Base-by-base conservation (phyloP, 2,329 filamentous ascomycete genomes). In the Paraphoma sp. region DNA sequence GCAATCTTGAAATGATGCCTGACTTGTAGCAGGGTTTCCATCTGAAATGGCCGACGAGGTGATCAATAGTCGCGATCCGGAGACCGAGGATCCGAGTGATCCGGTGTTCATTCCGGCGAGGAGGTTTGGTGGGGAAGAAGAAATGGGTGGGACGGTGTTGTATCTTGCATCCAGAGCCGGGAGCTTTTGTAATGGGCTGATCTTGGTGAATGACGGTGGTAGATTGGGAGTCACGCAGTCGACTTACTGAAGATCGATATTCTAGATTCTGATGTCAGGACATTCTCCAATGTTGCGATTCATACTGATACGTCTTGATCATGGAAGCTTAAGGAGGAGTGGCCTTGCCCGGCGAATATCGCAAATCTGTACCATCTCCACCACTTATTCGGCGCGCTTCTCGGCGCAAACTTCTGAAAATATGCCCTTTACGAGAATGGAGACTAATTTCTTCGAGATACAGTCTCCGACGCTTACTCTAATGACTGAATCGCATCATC, bases 121-220 rank as follows among this genome's bases (percentile, higher is more conserved):
- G 73, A 79, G 46, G 70, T 76, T 78, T 10, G 80, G 78, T 0
- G 70, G 63, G 0, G 54, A 70, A 5, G 76, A 78, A 48, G 80
- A 82, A 53, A 76, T 82, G 60, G 79, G 76, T 2, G 80, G 80
- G 0, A 70, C 76, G 3, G 67, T 82, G 4, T 43, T 82, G 17
- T 82, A 78, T 56, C 68, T 82, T 3, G 70, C 71, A 8, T 78
- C 75, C 59, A 73, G 75, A 60, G 79, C 79, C 4, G 79, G 79
- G 16, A 75, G 75, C 51, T 72, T 73, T 70, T 18, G 51, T 46
- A 79, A 66, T 6, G 63, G 65, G 0, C 33, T 52, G 12, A 47
- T 66, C 0, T 41, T 66, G 6, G 40, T 63, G 5, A 56, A 53
- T 8, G 62, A 68, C 40, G 65, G 65, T 0, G 65, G 65, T 0